A percentile compares a stretch with the other conserved stretches of the same genome.
phyloP scores from a whole-genome alignment of 2,329 filamentous ascomycete species.

The Pyrenophora tritici-repentis region DNA sequence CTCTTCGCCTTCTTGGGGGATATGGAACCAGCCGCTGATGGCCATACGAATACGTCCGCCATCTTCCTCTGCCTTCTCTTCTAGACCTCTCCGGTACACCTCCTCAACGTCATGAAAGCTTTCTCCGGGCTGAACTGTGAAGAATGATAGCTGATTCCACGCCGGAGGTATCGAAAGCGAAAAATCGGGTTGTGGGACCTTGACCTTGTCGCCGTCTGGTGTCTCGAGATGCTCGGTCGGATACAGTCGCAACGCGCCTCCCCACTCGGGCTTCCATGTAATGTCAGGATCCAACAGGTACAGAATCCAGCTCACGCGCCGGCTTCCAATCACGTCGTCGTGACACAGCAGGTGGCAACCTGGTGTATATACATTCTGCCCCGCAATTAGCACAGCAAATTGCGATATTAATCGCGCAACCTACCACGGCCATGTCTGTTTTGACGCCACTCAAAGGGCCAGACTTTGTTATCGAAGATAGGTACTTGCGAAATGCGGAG shows the following conservation, averaged over 20 bases:
- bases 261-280: slow-evolving; percentile 90
- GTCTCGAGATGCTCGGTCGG: slow-evolving; percentile 69
- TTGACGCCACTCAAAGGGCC: slow-evolving; percentile 89
- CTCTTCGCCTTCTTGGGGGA: slow-evolving; percentile 91
- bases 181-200: slow-evolving; percentile 78
- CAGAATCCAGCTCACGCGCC: slow-evolving; percentile 94
- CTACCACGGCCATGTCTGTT: slow-evolving; percentile 94
- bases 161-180: slow-evolving; percentile 86
- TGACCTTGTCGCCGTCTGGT: slow-evolving; percentile 73
- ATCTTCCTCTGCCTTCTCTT: slow-evolving; percentile 67
- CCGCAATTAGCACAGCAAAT: slow-evolving; percentile 16
- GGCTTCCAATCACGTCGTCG: slow-evolving; percentile 97
- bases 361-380: slow-evolving; percentile 85
- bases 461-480: slow-evolving; percentile 82
- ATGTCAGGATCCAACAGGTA: slow-evolving; percentile 92
- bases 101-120: slow-evolving; percentile 99
- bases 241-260: slow-evolving; percentile 86
- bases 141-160: slow-evolving; percentile 98
- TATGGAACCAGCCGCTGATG: slow-evolving; percentile 98
- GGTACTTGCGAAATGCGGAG: slow-evolving; percentile 82
- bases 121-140: slow-evolving; percentile 96
- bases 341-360: slow-evolving; percentile 95
- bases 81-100: slow-evolving; percentile 73
- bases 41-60: slow-evolving; percentile 89
- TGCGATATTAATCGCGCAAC: slow-evolving; percentile 7